Base-by-base conservation (phyloP, 2,329 filamentous ascomycete species). In the Ophiostoma sp. region DNA sequence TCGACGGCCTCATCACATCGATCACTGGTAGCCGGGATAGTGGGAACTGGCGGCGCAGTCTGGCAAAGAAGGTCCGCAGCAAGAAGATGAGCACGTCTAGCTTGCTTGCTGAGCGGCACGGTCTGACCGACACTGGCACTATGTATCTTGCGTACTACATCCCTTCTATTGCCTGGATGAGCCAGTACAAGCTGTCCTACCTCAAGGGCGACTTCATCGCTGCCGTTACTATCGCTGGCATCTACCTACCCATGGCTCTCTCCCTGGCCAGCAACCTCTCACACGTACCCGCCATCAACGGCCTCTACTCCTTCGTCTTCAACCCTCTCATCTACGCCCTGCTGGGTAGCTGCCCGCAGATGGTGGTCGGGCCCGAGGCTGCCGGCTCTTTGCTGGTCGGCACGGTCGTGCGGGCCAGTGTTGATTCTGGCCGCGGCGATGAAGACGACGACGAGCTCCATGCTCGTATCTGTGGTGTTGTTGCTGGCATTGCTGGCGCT, bases 221-320 rank as follows among this genome's bases (percentile, higher is more conserved):
- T 8, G 93, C 94, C 65, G 77, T 98, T 71, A 98, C 95, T n/a
- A 89, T 99, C 81, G 92, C 94, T n/a, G 97, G 93, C 40, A 95
- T 99, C 80, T 99, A 99, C 77, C 90, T 99, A 49, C 95, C 95
- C 66, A 97, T 99, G 93, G 90, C 93, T 0, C 85, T 99, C 14
- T 98, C 95, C 0, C 89, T 96, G 72, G 93, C 95, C 68, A 88
- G 92, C 55, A 98, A 98, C 75, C 87, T 99, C 58, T 93, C 90
- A 5, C 95, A 98, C 76, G 87, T 97, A 1, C 93, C 94, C 8
- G 90, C 95, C 0, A 93, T 98, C 74, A 94, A 97, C 75, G 95
- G 95, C 0, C 84, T 99, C 3, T 99, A 98, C 79, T 87, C 91
- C 16, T 98, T 97, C 76, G 91, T 96, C 71, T 92, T 98, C 80